phyloP scores from a whole-genome alignment of 2,329 filamentous ascomycete genomes.

The Neonectria coccinea region DNA sequence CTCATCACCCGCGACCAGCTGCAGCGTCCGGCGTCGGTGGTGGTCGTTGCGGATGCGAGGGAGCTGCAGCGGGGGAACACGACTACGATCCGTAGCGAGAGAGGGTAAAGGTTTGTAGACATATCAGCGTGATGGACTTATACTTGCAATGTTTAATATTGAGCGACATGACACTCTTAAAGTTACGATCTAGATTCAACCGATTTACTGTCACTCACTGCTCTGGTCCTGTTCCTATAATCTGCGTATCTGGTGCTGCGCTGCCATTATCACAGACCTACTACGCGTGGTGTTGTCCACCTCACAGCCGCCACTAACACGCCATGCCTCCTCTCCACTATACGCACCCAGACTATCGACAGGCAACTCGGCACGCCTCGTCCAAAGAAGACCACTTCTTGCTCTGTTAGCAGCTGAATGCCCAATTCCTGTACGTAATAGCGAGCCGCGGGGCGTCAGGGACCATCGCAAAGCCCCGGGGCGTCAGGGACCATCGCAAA shows the following conservation, averaged over 20 bases:
- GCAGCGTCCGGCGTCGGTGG: slow-evolving; percentile 29
- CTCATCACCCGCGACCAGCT: slow-evolving; percentile 41
- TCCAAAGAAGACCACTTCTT: not conserved
- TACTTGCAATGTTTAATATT: slow-evolving; percentile 14
- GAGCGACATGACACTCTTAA: not conserved
- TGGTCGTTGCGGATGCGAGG: slow-evolving; percentile 34
- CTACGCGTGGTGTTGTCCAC: not conserved
- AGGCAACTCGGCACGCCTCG: not conserved
- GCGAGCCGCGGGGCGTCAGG: slow-evolving; percentile 23
- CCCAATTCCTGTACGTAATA: slow-evolving; percentile 28
- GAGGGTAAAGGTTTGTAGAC: not conserved
- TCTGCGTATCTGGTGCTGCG: too few species aligned
- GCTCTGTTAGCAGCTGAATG: not conserved
- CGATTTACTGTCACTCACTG: too few species aligned
- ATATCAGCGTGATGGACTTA: slow-evolving; percentile 1
- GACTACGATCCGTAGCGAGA: not conserved
- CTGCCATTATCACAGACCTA: not conserved
- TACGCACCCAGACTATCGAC: not conserved
- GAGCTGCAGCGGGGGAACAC: slow-evolving; percentile 32
- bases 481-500: not conserved
- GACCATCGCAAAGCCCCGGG: too few species aligned
- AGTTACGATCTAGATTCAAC: not conserved
- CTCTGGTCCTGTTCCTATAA: not conserved
- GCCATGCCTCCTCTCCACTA: not conserved
- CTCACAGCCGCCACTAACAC: slow-evolving; percentile 2